Evolutionary conservation across 441 rosid species (phyloP).

Genomic region (Pelargonium citronellum): DNA sequence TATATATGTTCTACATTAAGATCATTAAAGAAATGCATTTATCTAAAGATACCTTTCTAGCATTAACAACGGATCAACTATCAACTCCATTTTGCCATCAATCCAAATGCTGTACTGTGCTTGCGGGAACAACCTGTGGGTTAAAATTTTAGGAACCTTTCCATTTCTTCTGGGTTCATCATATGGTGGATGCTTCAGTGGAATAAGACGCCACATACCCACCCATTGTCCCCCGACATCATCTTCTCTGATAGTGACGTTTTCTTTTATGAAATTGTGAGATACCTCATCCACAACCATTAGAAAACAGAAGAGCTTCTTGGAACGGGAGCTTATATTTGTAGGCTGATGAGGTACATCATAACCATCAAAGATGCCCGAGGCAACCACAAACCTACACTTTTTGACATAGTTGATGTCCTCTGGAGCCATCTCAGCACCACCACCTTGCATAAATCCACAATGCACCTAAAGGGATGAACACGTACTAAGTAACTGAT

Average conservation of each 20-base stretch:
- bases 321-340: slow-evolving; percentile 66
- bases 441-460: slow-evolving; percentile 73
- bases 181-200: slow-evolving; percentile 71
- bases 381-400: slow-evolving; percentile 81
- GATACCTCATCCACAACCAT: slow-evolving; percentile 87
- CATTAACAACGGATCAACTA: slow-evolving; percentile 76
- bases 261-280: slow-evolving; percentile 52
- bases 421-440: slow-evolving; percentile 71
- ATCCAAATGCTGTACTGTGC: slow-evolving; percentile 97
- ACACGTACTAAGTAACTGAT: not conserved
- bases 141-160: slow-evolving; percentile 91
- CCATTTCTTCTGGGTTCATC: slow-evolving; percentile 97
- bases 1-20: not conserved
- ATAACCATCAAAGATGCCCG: slow-evolving; percentile 89
- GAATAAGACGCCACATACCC: slow-evolving; percentile 87
- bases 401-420: slow-evolving; percentile 62
- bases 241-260: slow-evolving; percentile 61
- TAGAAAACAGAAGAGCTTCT: slow-evolving; percentile 77
- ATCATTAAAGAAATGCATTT: slow-evolving; percentile 13
- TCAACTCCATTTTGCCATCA: slow-evolving; percentile 97
- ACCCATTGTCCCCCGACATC: slow-evolving; percentile 65
- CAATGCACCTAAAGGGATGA: slow-evolving; percentile 59
- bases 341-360: slow-evolving; percentile 88
- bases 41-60: slow-evolving; percentile 65
- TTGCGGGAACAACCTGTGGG: slow-evolving; percentile 90